Percentiles rank a stretch among this genome's conserved stretches.
Evolutionary conservation across 2,329 filamentous ascomycete genomes (phyloP).

Genomic region (Neoarthrinium moseri): DNA sequence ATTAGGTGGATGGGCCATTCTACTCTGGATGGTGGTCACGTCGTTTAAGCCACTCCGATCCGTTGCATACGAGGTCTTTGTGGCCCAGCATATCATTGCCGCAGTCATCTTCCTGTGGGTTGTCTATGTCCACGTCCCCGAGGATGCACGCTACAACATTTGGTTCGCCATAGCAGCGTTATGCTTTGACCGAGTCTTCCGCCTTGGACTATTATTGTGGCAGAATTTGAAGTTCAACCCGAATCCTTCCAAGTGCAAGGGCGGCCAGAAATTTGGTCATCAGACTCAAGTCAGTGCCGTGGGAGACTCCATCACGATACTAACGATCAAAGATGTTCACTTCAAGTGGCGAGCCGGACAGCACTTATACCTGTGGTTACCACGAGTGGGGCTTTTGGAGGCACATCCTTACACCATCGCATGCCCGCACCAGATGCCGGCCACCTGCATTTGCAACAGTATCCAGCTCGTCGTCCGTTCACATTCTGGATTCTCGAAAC

Average conservation of each 20-base stretch:
- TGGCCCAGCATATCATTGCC: slow-evolving; percentile 64
- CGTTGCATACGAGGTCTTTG: slow-evolving; percentile 68
- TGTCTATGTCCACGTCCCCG: slow-evolving; percentile 62
- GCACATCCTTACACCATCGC: slow-evolving; percentile 63
- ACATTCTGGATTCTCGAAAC: slow-evolving; percentile 56
- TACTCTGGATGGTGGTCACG: slow-evolving; percentile 65
- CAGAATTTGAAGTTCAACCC: slow-evolving; percentile 49
- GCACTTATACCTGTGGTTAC: slow-evolving; percentile 61
- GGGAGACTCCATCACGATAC: slow-evolving; percentile 51
- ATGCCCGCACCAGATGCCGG: slow-evolving; percentile 48
- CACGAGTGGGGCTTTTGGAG: slow-evolving; percentile 51
- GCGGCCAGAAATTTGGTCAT: slow-evolving; percentile 51
- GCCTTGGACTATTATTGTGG: slow-evolving; percentile 46
- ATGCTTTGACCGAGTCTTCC: slow-evolving; percentile 59
- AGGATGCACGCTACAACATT: slow-evolving; percentile 57
- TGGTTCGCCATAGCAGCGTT: slow-evolving; percentile 66
- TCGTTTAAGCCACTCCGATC: slow-evolving; percentile 63
- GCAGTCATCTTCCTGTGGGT: slow-evolving; percentile 63
- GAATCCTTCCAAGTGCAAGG: slow-evolving; percentile 41
- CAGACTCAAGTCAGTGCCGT: slow-evolving; percentile 46
- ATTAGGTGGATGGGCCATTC: slow-evolving; percentile 62
- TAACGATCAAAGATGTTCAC: slow-evolving; percentile 59
- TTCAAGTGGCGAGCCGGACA: slow-evolving; percentile 60
- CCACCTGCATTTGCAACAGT: slow-evolving; percentile 56
- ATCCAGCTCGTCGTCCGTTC: slow-evolving; percentile 57